Base-by-base conservation (phyloP, 306 rosid species). In the Trifolium pratense region DNA sequence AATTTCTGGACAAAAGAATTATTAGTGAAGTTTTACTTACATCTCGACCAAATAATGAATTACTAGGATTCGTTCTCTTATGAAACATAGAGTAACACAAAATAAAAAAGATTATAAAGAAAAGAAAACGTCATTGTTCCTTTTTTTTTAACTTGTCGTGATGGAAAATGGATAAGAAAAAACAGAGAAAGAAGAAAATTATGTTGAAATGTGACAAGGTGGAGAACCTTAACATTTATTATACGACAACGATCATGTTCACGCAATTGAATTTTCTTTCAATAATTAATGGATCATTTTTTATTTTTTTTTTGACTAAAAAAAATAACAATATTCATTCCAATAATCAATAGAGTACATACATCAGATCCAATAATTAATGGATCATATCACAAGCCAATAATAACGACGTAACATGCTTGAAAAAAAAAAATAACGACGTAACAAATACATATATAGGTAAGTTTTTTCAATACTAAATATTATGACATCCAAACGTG, bases 101-200 rank as follows among this genome's bases (percentile, higher is more conserved):
- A 21, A 21, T 21, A 21, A 21, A 21, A 21, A 21, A 21, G 2
- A 21, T 21, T 21, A 21, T 21, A 21, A 21, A 36, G 39, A 36
- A 61, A 25, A 53, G 14, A 18, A 0, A 56, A 5, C 3, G 39
- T 8, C 3, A 8, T 21, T n/a, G 66, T 60, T 60, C 3, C 43
- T 31, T n/a, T n/a, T n/a, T n/a, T n/a, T n/a, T 31, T 60, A 60
- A 60, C 66, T 60, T 60, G 45, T 13, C 66, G 42, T 32, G 14
- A 15, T 29, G 43, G 66, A 15, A 60, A 8, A 60, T 60, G 43
- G 23, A 32, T n/a, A 60, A 60, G 45, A 32, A 60, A 60, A 3
- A 59, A 26, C 1, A 5, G 8, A 12, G 10, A 53, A 9, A 3
- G 11, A 52, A 18, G 15, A 21, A 21, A 55, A 55, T 5, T 2